Base-by-base conservation (phyloP, 768 basidiomycete species). In the Russula dissimulans region DNA sequence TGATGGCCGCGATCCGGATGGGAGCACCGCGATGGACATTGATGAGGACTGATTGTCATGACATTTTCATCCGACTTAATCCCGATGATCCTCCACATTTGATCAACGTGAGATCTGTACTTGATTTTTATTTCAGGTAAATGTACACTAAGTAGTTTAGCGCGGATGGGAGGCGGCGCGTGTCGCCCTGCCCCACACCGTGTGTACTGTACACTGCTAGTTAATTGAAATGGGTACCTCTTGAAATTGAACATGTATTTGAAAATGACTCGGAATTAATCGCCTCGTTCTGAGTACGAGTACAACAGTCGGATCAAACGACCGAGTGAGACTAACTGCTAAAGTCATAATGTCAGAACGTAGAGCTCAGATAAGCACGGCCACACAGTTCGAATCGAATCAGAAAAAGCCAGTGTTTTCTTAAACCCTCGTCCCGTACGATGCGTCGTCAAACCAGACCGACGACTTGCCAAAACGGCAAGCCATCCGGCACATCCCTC, bases 381-480 rank as follows among this genome's bases (percentile, higher is more conserved):
- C 38, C 43, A 34, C 22, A 12, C 3, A 12, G 39, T 41, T 41
- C 3, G 15, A 36, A 34, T 17, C n/a, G 51, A 53, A 61, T 66
- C 65, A 66, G 65, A 66, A 32, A 66, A 65, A 65, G 62, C 65
- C 65, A 15, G 32, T 59, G 43, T 64, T 66, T 66, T 66, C 65
- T 52, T 60, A 52, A 48, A 47, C 49, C 59, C 43, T 54, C 60
- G 54, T 49, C 57, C 57, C 29, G 49, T 34, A 38, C 34, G 26
- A 39, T 26, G 34, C 52, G 22, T 48, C 34, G n/a, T 45, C 51
- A 10, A 29, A 45, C 63, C 63, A 34, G 43, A 32, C 63, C 59
- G 48, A 42, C 54, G 38, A 15, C 34, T 18, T 38, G n/a, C 54
- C 65, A 66, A 49, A 57, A 66, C 65, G 65, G 57, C 57, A 51